Conservation (phyloP, 345 rosid genomes). For the Salix viminalis region DNA sequence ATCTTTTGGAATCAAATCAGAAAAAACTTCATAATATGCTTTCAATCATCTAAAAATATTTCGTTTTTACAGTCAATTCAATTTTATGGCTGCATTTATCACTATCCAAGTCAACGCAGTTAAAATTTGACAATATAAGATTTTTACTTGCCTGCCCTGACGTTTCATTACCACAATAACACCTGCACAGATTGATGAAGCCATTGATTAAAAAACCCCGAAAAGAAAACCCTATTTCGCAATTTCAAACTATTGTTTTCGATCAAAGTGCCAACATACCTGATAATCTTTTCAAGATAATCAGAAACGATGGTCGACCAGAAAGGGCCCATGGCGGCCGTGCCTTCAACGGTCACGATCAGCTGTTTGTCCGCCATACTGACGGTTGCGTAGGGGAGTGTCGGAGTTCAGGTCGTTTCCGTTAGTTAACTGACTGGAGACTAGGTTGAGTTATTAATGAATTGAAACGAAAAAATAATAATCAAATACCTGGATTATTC, state of each 20-base stretch:
- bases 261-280: conserved; percentile 28
- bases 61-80: not conserved
- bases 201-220: not conserved
- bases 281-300: conserved; percentile 84
- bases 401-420: not conserved
- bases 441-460: not conserved
- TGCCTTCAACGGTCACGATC: conserved; percentile 85
- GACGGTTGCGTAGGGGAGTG: not conserved
- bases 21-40: not conserved
- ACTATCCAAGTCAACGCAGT: not conserved
- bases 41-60: not conserved
- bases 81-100: not conserved
- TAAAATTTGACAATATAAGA: not conserved
- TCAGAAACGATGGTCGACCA: conserved; percentile 71
- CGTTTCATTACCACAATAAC: conserved; percentile 56
- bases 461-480: not conserved
- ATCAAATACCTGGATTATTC: not conserved
- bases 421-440: not conserved
- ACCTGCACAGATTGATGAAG: conserved; percentile 40
- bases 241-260: not conserved
- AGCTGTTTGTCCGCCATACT: conserved; percentile 74
- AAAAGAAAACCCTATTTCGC: not conserved
- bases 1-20: not conserved
- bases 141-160: conserved; percentile 58
- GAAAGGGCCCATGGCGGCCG: conserved; percentile 87